Percentiles rank a stretch among this genome's conserved stretches.
Conservation (phyloP, 192 early-diverging fungal species). For the Coemansia sp. region DNA sequence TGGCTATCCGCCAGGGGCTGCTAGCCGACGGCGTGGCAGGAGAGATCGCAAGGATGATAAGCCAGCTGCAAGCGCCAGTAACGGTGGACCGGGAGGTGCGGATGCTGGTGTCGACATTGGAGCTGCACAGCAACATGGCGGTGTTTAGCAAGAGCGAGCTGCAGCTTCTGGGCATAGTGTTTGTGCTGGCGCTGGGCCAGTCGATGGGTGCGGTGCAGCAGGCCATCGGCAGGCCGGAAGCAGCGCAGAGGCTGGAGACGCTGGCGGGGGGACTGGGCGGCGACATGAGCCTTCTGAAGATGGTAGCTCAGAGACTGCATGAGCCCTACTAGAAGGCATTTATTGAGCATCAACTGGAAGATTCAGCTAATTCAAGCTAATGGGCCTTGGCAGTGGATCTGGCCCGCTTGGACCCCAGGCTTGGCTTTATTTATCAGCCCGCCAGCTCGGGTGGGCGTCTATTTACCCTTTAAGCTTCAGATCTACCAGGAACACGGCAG, state of each 20-base stretch:
- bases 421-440: too few species aligned
- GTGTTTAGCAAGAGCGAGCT: constrained; percentile 31
- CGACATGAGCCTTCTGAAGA: constrained; percentile 24
- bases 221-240: constrained; percentile 4
- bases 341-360: neutral
- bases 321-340: constrained; percentile 27
- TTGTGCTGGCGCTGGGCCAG: constrained; percentile 31
- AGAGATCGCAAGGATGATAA: constrained; percentile 22
- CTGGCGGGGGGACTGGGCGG: constrained; percentile 18
- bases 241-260: constrained; percentile 11
- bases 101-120: constrained; percentile 39
- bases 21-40: constrained; percentile 11
- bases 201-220: constrained; percentile 9
- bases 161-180: constrained; percentile 25
- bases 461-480: too few species aligned
- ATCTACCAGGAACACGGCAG: neutral
- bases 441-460: too few species aligned
- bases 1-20: constrained; percentile 38
- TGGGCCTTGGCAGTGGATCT: neutral
- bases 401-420: neutral
- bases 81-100: constrained; percentile 21
- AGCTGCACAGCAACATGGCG: constrained; percentile 42
- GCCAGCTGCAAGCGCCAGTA: constrained; percentile 11
- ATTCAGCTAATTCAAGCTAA: neutral
- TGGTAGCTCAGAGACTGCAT: constrained; percentile 33